A percentile compares a stretch with the other conserved stretches of the same genome.
These are phyloP conservation scores for Xylaria sp. DNA, from an alignment of 2,329 filamentous ascomycete genomes.

Conservation along the genomic window DNA sequence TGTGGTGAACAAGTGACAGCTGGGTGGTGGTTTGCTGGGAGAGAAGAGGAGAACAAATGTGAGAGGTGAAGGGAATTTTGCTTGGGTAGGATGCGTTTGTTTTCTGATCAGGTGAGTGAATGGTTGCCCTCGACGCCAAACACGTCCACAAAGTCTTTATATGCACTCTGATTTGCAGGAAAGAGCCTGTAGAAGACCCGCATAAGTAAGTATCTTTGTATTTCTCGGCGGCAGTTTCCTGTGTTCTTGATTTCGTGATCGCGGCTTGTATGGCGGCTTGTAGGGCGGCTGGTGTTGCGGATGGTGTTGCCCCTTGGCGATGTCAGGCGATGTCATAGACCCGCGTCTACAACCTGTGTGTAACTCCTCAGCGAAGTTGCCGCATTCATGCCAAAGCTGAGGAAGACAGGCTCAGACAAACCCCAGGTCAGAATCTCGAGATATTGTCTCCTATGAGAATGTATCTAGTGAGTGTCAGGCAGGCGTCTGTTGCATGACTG, in stretches of 20 bases:
- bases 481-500: background rate
- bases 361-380: background rate
- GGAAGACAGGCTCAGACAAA: background rate
- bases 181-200: background rate
- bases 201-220: background rate
- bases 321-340: no score
- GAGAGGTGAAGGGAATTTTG: background rate
- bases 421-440: background rate
- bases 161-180: background rate
- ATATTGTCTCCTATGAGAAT: no score
- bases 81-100: background rate
- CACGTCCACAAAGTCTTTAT: background rate
- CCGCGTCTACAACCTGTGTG: background rate
- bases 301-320: no score
- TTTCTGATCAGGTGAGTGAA: conserved; percentile 1
- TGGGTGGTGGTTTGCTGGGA: background rate
- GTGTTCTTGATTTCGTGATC: no score
- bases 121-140: background rate
- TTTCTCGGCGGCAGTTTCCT: background rate
- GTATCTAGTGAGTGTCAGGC: background rate
- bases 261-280: no score
- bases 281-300: no score
- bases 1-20: background rate
- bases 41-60: background rate
- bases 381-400: background rate